These are phyloP conservation scores for Colletotrichum higginsianum DNA, from an alignment of 2,329 filamentous ascomycete species.

Conservation along the genomic window DNA sequence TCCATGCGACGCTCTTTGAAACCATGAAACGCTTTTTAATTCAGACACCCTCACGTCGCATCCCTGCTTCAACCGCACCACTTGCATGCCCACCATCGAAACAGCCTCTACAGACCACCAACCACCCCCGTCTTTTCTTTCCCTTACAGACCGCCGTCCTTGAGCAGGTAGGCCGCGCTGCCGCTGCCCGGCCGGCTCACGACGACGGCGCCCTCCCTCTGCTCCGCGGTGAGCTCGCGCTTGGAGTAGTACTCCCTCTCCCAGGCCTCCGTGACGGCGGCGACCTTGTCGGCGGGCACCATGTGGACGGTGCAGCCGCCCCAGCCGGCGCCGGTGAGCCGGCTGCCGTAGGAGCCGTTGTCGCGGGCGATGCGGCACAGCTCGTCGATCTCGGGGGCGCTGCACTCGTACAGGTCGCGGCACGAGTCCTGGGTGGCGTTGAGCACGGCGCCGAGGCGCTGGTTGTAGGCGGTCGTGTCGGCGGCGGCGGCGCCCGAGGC, in stretches of 20 bases:
- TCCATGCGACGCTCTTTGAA: no score
- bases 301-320: constrained; percentile 96
- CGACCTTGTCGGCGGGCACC: constrained; percentile 86
- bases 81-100: background rate
- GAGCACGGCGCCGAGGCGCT: constrained; percentile 83
- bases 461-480: constrained; percentile 74
- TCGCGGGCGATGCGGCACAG: constrained; percentile 84
- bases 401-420: constrained; percentile 90
- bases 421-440: constrained; percentile 93
- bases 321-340: constrained; percentile 95
- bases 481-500: constrained; percentile 50
- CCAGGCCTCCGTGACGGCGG: constrained; percentile 82
- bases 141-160: constrained; percentile 44
- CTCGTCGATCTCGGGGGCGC: constrained; percentile 91
- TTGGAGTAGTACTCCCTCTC: constrained; percentile 86
- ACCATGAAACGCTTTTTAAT: no score
- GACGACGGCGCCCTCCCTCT: constrained; percentile 84
- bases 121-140: background rate
- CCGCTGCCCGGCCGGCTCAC: constrained; percentile 90
- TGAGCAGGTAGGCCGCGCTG: constrained; percentile 67
- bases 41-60: no score
- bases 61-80: background rate
- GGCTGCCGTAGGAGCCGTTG: constrained; percentile 86
- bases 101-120: background rate
- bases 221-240: constrained; percentile 76